phyloP scores from a whole-genome alignment of 78 protist genomes.

The Mantamonas sphyraenae region DNA sequence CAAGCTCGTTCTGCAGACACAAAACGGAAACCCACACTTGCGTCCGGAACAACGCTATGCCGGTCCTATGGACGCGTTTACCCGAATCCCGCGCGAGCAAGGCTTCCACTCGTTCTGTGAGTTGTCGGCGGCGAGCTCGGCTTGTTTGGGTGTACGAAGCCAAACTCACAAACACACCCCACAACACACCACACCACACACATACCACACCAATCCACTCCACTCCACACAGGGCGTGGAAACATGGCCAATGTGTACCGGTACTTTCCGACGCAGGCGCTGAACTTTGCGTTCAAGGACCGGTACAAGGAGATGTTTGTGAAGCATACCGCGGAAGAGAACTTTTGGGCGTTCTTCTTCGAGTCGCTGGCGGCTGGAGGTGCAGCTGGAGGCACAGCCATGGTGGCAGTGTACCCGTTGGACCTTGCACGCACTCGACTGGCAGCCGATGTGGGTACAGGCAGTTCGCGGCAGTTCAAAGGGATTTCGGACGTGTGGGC shows the following conservation, averaged over 20 bases:
- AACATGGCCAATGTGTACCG: background rate
- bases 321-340: background rate
- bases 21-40: background rate
- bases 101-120: too few relatives aligned
- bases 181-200: background rate
- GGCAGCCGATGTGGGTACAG: too few relatives aligned
- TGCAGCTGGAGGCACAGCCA: conserved; percentile 12
- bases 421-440: conserved; percentile 9
- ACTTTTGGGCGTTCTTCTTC: conserved; percentile 4
- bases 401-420: conserved; percentile 3
- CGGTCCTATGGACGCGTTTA: too few relatives aligned
- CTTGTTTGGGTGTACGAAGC: background rate
- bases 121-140: too few relatives aligned
- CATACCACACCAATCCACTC: background rate
- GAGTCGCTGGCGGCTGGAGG: conserved; percentile 3
- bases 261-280: conserved; percentile 18
- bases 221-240: background rate
- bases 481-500: too few relatives aligned
- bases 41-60: too few relatives aligned
- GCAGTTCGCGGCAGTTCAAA: too few relatives aligned
- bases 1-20: conserved; percentile 5
- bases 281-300: conserved; percentile 21
- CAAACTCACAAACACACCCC: background rate
- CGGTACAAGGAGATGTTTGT: conserved; percentile 2
- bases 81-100: too few relatives aligned